Evolutionary conservation across 148 eudicot species (phyloP).

Genomic region (Polygonum maritimum): DNA sequence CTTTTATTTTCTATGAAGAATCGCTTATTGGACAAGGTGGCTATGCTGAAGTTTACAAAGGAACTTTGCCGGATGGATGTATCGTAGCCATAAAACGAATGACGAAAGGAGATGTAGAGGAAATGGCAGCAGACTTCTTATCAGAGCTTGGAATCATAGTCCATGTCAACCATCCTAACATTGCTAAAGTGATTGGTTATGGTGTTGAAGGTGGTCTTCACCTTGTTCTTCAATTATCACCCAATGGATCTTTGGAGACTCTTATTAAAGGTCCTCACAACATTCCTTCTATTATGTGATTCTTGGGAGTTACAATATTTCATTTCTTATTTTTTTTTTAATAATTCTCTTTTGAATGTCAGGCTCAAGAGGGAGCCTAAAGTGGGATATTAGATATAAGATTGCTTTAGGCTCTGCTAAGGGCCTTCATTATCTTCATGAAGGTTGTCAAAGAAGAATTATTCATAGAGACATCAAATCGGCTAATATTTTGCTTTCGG

Average conservation of each 20-base stretch:
- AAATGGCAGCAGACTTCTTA: conserved; percentile 81
- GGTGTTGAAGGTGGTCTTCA: conserved; percentile 97
- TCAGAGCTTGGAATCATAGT: conserved; percentile 96
- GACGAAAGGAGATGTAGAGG: conserved; percentile 63
- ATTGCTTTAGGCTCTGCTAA: conserved; percentile 77
- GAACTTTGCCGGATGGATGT: conserved; percentile 53
- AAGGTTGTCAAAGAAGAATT: conserved; percentile 89
- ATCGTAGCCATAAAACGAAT: conserved; percentile 71
- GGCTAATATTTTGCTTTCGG: conserved; percentile 80
- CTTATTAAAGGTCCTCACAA: conserved; percentile 47
- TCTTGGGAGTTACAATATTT: background rate
- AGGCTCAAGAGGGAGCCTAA: conserved; percentile 61
- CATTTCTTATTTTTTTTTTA: background rate
- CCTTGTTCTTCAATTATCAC: conserved; percentile 86
- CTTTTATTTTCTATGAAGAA: conserved; percentile 24
- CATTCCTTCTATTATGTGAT: background rate
- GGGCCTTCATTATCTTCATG: conserved; percentile 85
- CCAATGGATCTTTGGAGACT: conserved; percentile 79
- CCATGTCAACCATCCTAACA: conserved; percentile 85
- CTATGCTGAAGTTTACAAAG: conserved; percentile 84
- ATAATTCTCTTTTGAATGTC: background rate
- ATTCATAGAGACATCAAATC: conserved; percentile 91
- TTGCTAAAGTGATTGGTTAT: conserved; percentile 81
- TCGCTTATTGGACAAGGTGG: conserved; percentile 95
- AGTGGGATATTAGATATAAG: conserved; percentile 56